Conservation (phyloP, 495 filamentous ascomycete genomes). For the Xylaria cubensis region DNA sequence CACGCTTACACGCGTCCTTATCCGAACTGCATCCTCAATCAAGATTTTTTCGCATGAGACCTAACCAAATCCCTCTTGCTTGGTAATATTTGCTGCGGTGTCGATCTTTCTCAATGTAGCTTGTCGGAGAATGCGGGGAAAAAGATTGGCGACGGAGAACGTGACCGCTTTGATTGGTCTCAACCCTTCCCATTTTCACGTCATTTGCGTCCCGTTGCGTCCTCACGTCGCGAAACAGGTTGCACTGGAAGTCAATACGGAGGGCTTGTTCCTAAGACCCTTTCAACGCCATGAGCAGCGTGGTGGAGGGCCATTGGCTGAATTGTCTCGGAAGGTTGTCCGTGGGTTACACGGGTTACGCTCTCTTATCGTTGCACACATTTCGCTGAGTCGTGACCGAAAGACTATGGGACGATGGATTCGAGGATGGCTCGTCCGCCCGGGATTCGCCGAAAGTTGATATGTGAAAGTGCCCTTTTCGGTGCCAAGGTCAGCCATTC, state of each 20-base stretch:
- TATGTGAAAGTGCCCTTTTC: slow-evolving; percentile 4
- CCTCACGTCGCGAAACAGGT: not conserved
- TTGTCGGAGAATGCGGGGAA: slow-evolving; percentile 12
- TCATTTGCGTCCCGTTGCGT: not conserved
- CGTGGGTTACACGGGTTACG: not conserved
- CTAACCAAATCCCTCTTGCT: not conserved
- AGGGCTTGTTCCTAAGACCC: not conserved
- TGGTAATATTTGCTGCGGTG: slow-evolving; percentile 17
- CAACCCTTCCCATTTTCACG: not conserved
- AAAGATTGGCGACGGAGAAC: slow-evolving; percentile 20
- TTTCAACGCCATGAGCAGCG: not conserved
- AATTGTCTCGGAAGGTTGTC: not conserved
- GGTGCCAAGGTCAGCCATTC: not conserved
- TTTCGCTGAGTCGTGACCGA: not conserved
- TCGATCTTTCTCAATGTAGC: slow-evolving; percentile 22
- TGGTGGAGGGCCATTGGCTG: not conserved
- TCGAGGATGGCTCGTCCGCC: not conserved
- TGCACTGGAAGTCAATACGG: not conserved
- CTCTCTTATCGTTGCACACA: slow-evolving; percentile 12
- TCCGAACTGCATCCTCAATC: not conserved
- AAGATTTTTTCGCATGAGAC: not conserved
- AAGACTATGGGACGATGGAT: slow-evolving; percentile 8
- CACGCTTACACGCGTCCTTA: slow-evolving; percentile 16
- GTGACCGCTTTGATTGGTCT: slow-evolving; percentile 17
- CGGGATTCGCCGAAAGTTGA: slow-evolving; percentile 8